phyloP scores from a whole-genome alignment of 768 basidiomycete species.

The Xerocomus brunneocitrinus region DNA sequence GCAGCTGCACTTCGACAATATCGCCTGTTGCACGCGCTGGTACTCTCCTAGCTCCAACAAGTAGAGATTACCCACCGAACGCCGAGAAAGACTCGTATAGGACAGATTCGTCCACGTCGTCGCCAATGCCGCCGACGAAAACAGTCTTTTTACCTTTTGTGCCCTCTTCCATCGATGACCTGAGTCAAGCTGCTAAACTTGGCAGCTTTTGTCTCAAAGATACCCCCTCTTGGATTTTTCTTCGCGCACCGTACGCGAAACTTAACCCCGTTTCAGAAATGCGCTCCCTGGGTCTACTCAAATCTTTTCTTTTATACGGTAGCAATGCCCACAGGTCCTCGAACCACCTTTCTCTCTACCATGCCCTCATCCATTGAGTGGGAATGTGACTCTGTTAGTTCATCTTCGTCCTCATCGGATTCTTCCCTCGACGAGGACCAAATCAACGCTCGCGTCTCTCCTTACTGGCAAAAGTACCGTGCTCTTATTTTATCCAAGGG shows the following conservation, averaged over 20 bases:
- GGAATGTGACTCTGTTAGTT: conserved; percentile 22
- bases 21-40: conserved; percentile 55
- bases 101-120: conserved; percentile 75
- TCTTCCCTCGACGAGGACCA: conserved; percentile 51
- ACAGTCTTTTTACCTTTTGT: conserved; percentile 81
- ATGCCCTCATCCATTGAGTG: conserved; percentile 65
- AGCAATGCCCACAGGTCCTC: neutral
- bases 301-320: neutral
- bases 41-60: neutral
- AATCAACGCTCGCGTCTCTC: conserved; percentile 53
- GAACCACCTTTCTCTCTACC: conserved; percentile 45
- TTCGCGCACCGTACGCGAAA: neutral
- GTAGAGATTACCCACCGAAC: conserved; percentile 58
- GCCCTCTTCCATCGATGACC: conserved; percentile 61
- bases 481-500: conserved; percentile 45
- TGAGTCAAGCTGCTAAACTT: conserved; percentile 3
- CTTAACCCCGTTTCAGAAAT: too few species aligned
- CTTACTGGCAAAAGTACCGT: conserved; percentile 59
- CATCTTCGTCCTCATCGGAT: conserved; percentile 42
- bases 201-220: conserved; percentile 13
- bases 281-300: too few species aligned
- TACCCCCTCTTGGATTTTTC: conserved; percentile 3
- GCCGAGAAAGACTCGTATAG: conserved; percentile 79
- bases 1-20: conserved; percentile 87
- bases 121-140: conserved; percentile 78